Percentiles rank a stretch among this genome's conserved stretches.
Conservation (phyloP, 306 rosid genomes). For the Casuarina equisetifolia region DNA sequence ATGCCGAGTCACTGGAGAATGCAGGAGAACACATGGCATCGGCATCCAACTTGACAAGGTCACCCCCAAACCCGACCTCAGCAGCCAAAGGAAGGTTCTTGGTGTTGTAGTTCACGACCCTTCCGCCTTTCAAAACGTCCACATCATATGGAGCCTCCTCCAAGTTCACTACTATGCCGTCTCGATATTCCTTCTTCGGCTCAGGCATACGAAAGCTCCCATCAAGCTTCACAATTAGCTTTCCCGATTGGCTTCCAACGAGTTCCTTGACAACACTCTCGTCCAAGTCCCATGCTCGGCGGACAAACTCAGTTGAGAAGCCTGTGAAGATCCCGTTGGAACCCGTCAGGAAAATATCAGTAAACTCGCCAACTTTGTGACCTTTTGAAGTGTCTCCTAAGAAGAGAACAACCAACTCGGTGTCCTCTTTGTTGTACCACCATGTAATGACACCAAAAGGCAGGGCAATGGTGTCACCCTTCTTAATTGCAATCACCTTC, state of each 20-base stretch:
- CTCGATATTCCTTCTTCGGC: conserved; percentile 49
- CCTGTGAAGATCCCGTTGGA: conserved; percentile 50
- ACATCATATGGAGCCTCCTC: conserved; percentile 71
- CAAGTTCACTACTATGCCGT: conserved; percentile 67
- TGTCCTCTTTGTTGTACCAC: conserved; percentile 59
- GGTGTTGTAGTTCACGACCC: conserved; percentile 74
- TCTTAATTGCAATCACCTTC: conserved; percentile 68
- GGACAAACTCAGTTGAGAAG: conserved; percentile 43
- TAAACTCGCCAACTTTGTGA: conserved; percentile 50
- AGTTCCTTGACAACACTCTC: conserved; percentile 46
- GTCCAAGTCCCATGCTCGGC: conserved; percentile 54
- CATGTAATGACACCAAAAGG: conserved; percentile 69
- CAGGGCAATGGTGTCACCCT: conserved; percentile 83
- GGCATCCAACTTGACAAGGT: conserved; percentile 72
- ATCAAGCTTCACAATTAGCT: not conserved
- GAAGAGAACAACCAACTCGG: conserved; percentile 45
- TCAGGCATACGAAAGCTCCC: conserved; percentile 39
- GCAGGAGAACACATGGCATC: conserved; percentile 77
- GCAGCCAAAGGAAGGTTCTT: conserved; percentile 74
- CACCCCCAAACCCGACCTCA: conserved; percentile 70
- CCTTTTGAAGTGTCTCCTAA: conserved; percentile 48
- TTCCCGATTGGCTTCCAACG: conserved; percentile 48
- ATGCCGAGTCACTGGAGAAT: conserved; percentile 71
- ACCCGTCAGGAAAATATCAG: conserved; percentile 37
- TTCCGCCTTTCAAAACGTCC: conserved; percentile 63